Evolutionary conservation across 192 early-diverging fungal genomes (phyloP), one percentile per base, ranked within the genome.

Genomic region (Coemansia sp.): DNA sequence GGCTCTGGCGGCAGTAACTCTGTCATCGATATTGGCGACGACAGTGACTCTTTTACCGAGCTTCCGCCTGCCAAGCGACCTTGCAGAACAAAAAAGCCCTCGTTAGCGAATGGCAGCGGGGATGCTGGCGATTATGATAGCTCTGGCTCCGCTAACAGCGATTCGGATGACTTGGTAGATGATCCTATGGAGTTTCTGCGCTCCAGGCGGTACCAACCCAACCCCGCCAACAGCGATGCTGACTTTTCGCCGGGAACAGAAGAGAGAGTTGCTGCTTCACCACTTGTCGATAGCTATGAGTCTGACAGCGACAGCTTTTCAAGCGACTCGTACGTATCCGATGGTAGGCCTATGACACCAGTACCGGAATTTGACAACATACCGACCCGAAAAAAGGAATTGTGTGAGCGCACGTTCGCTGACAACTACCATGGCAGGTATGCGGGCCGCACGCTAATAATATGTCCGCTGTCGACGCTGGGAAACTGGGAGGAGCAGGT

Each of bases 401-500:
- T 57, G 36, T 82, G 79, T 42, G 79, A 82, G 57, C 60, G 64
- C 40, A 61, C 43, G 9, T 82, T 82, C 18, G 57, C 53, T 34
- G 70, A 51, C 3, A 82, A 70, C 57, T 76, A 76, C 58, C 79
- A 67, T 16, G 73, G 79, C 11, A 63, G 74, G 21, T 82, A 82
- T 38, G 79, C 79, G 16, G 76, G 76, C 2, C 78, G 85, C 16
- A 92, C 90, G 8, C 73, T 92, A 37, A 88, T 92, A 43, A 73
- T 92, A 9, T 90, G 88, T 40, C 91, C 91, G 16, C 79, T 92
- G 23, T 86, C 85, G 14, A 89, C 86, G 8, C 79, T 92, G 46
- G 71, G 82, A 14, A 90, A 92, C 69, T 92, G 91, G 91, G 88
- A 89, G 68, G 86, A 89, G 38, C 89, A 92, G 71, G 69, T 91